A percentile compares a stretch with the other conserved stretches of the same genome.
phyloP scores from a whole-genome alignment of 2,329 filamentous ascomycete species.

The Paramyrothecium roridum region DNA sequence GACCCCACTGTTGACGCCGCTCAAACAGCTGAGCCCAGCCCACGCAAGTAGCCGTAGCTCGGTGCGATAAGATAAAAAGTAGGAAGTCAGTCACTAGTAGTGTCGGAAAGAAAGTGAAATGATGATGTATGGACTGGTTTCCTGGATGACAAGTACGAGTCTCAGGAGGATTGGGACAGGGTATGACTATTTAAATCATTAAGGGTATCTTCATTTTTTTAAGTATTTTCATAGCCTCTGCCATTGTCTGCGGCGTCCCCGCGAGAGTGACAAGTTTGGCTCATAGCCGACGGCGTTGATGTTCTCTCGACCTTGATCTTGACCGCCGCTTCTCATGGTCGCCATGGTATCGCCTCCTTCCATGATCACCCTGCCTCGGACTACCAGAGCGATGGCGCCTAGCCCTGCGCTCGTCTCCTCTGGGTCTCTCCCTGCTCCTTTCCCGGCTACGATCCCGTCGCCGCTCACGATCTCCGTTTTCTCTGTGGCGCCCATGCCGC shows the following conservation, averaged over 20 bases:
- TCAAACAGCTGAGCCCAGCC: too few relatives aligned
- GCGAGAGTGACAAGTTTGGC: not conserved
- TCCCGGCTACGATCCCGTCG: constrained; percentile 28
- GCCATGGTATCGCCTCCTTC: constrained; percentile 7
- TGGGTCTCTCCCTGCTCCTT: constrained; percentile 12
- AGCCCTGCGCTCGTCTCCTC: constrained; percentile 9
- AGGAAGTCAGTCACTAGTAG: too few relatives aligned
- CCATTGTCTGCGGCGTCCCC: not conserved
- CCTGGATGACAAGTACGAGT: too few relatives aligned
- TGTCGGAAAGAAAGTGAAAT: too few relatives aligned
- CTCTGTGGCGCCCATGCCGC: constrained; percentile 25
- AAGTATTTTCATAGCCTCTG: too few relatives aligned
- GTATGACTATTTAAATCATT: not conserved
- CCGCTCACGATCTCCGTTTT: constrained; percentile 5
- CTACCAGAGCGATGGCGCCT: not conserved
- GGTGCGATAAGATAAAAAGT: too few relatives aligned
- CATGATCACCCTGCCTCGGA: constrained; percentile 2
- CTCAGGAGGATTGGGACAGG: too few relatives aligned
- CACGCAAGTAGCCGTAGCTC: too few relatives aligned
- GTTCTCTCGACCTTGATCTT: constrained; percentile 4
- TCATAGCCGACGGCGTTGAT: not conserved
- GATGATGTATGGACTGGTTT: too few relatives aligned
- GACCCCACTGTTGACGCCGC: not conserved
- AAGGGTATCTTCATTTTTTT: not conserved
- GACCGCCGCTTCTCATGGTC: constrained; percentile 10